phyloP scores from a whole-genome alignment of 495 filamentous ascomycete species.

The Penicillium chermesinum region DNA sequence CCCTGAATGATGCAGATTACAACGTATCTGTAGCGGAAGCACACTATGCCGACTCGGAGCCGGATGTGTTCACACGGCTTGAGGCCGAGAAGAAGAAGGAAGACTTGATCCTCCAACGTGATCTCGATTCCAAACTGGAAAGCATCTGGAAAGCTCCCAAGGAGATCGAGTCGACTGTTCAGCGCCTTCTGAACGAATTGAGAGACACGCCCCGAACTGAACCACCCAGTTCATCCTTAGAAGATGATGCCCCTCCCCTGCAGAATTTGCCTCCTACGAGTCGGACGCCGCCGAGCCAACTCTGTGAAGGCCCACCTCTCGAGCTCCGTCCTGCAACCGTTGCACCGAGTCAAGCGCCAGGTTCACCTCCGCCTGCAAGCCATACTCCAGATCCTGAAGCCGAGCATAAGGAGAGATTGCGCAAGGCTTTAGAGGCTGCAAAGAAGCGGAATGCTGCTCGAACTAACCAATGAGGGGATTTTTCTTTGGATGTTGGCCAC shows the following conservation, averaged over 20 bases:
- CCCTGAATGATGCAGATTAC: conserved; percentile 51
- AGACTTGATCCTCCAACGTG: conserved; percentile 43
- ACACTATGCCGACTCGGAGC: conserved; percentile 40
- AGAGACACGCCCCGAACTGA: conserved; percentile 25
- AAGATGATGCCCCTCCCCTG: background rate
- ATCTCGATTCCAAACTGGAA: conserved; percentile 42
- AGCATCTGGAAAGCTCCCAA: conserved; percentile 42
- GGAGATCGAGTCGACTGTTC: conserved; percentile 28
- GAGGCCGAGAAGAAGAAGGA: conserved; percentile 49
- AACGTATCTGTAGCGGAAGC: conserved; percentile 50
- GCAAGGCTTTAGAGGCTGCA: conserved; percentile 44
- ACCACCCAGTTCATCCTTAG: background rate
- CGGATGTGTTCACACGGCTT: conserved; percentile 39
- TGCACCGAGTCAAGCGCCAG: conserved; percentile 5
- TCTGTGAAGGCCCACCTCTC: conserved; percentile 6
- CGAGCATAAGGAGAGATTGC: conserved; percentile 42
- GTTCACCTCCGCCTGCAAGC: conserved; percentile 1
- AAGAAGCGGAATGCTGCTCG: conserved; percentile 47
- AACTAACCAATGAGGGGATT: conserved; percentile 11
- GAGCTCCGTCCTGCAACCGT: conserved; percentile 10
- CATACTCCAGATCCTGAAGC: conserved; percentile 21
- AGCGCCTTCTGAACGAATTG: conserved; percentile 27
- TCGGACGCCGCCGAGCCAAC: background rate
- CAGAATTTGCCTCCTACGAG: background rate
- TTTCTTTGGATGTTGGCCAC: background rate